Evolutionary conservation across 139 green algal genomes (phyloP), one percentile per base, ranked within the genome.

Genomic region (Chlamydomonas incerta): DNA sequence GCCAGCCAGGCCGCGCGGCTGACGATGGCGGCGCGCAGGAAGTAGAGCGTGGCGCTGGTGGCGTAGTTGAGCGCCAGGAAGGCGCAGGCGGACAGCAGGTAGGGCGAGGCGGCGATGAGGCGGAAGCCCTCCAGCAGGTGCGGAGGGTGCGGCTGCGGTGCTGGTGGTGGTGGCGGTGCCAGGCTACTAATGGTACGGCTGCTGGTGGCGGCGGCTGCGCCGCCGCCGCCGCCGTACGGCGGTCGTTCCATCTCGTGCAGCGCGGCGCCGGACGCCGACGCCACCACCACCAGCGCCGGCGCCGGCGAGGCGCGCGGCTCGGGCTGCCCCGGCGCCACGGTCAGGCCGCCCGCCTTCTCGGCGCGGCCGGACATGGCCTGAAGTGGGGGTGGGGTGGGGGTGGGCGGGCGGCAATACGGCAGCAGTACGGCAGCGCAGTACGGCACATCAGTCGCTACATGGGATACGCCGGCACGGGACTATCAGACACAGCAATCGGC

Each of bases 1-100:
- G 24, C 37, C 35, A 75, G 35, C 66, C n/a, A 35, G 13, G 11
- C n/a, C 29, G 23, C 26, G 26, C 37, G 41, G 10, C 33, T 31
- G 52, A 79, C 68, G 26, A 63, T 29, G 13, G 34, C 52, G 13
- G 52, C 80, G 2, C 93, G 90, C 83, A 93, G 85, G 81, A 96
- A 96, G 80, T 96, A 96, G 60, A 96, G 93, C 28, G 93, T 86
- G 37, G 89, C 92, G 47, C 73, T 87, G 60, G 88, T 58, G 50
- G 80, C 33, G 66, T 85, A 85, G 65, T 75, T 75, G 79, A 75
- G 46, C 2, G 92, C 68, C 35, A 96, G 89, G 91, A 94, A 94
- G 41, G 77, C 83, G 74, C 89, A 93, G 31, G 95, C 52, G 34
- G 84, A 70, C 21, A 83, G 89, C 33, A 96, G 87, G 88, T 96